Conservation (phyloP, 768 basidiomycete genomes). For the Podaxis rugospora region DNA sequence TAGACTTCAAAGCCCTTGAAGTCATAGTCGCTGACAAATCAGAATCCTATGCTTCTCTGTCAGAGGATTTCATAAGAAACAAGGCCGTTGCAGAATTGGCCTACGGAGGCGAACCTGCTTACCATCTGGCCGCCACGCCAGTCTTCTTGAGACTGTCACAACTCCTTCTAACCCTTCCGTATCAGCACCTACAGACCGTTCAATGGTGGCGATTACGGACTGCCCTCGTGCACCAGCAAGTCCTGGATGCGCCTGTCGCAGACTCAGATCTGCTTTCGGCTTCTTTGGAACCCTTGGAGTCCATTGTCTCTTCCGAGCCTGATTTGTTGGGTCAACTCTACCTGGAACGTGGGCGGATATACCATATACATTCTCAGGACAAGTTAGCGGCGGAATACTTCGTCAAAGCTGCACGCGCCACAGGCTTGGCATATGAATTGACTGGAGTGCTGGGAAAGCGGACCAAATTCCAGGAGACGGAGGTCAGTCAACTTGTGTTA, state of each 20-base stretch:
- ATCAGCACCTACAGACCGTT: conserved; percentile 42
- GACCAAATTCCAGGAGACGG: conserved; percentile 88
- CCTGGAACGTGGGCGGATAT: conserved; percentile 75
- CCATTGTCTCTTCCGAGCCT: conserved; percentile 41
- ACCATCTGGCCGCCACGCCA: conserved; percentile 76
- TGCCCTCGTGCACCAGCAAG: conserved; percentile 66
- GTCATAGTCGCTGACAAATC: conserved; percentile 26
- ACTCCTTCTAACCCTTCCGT: conserved; percentile 55
- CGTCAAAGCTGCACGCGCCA: conserved; percentile 69
- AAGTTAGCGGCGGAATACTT: conserved; percentile 75
- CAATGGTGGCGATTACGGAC: conserved; percentile 86
- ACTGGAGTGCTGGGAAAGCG: conserved; percentile 91
- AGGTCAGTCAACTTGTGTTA: conserved; percentile 86
- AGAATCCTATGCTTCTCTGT: conserved; percentile 20
- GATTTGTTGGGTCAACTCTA: conserved; percentile 66
- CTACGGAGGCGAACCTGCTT: conserved; percentile 88
- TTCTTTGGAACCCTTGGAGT: conserved; percentile 36
- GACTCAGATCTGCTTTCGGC: conserved; percentile 38
- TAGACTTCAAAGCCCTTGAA: conserved; percentile 52
- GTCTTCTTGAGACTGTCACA: conserved; percentile 74
- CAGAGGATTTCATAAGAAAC: conserved; percentile 52
- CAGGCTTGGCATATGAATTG: conserved; percentile 82
- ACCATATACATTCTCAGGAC: conserved; percentile 74
- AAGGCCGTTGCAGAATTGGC: conserved; percentile 75
- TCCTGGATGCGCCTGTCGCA: conserved; percentile 81